Evolutionary conservation across 192 early-diverging fungal genomes (phyloP).

Genomic region (Obelidium mucronatum): DNA sequence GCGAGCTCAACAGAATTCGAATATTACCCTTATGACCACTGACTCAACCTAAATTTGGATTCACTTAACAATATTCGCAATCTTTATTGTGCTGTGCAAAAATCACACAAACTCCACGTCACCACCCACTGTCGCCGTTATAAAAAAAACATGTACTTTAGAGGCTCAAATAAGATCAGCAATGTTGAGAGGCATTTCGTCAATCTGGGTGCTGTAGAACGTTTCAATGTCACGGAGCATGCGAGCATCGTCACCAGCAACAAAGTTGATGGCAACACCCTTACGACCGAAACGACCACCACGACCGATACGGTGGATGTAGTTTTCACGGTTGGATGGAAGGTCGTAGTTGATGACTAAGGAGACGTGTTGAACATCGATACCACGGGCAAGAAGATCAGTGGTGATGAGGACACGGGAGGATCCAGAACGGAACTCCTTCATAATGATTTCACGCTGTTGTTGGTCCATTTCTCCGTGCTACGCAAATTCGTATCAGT

Average conservation of each 20-base stretch:
- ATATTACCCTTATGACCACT: too few species aligned
- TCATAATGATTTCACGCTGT: constrained; percentile 97
- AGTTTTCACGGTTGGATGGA: constrained; percentile 97
- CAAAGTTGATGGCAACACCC: constrained; percentile 99
- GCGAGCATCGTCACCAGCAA: constrained; percentile 91
- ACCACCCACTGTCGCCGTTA: too few species aligned
- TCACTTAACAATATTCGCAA: too few species aligned
- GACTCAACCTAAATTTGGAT: too few species aligned
- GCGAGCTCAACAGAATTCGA: too few species aligned
- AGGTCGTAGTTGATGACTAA: constrained; percentile 99
- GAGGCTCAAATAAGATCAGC: constrained; percentile 70
- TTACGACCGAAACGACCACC: constrained; percentile 99
- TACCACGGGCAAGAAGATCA: constrained; percentile 97
- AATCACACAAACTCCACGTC: too few species aligned
- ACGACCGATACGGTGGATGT: constrained; percentile 99
- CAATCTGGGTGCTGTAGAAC: constrained; percentile 99
- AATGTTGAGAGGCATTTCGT: constrained; percentile 99
- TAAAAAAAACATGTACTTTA: neutral
- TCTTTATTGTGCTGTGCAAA: too few species aligned
- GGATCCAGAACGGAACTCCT: constrained; percentile 98
- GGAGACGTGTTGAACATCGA: constrained; percentile 99
- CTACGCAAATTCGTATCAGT: neutral
- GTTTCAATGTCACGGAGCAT: constrained; percentile 95
- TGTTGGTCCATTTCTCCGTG: constrained; percentile 99
- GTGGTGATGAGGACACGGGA: constrained; percentile 98